phyloP scores from a whole-genome alignment of 2,329 filamentous ascomycete genomes.

The Elsinoe arachidis region DNA sequence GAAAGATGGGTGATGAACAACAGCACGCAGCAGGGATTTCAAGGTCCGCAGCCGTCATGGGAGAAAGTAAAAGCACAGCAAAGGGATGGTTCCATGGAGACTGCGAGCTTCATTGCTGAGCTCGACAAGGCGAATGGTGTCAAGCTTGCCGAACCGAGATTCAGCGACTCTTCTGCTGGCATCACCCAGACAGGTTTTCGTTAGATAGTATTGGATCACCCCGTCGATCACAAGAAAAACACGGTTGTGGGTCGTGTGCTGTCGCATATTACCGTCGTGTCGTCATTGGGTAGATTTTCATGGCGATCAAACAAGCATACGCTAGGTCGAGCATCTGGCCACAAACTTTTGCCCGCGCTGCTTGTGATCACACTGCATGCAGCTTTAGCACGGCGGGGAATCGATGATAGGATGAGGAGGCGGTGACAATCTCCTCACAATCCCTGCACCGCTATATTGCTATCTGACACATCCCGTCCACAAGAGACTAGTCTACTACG shows the following conservation, averaged over 20 bases:
- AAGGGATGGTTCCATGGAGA: too few relatives aligned
- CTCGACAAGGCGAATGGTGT: too few relatives aligned
- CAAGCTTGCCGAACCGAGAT: not conserved
- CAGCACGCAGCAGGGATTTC: too few relatives aligned
- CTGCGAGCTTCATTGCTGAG: too few relatives aligned
- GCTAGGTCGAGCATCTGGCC: slow-evolving; percentile 1
- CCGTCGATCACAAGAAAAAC: not conserved
- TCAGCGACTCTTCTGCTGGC: not conserved
- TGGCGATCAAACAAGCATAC: slow-evolving; percentile 9
- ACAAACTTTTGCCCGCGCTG: not conserved
- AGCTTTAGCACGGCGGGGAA: slow-evolving; percentile 4
- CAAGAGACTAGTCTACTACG: not conserved
- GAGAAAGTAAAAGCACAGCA: too few relatives aligned
- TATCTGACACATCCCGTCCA: not conserved
- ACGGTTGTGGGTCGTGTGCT: slow-evolving; percentile 4
- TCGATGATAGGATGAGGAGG: not conserved
- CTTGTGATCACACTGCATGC: not conserved
- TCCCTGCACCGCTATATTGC: not conserved
- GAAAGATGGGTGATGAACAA: too few relatives aligned
- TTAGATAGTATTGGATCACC: not conserved
- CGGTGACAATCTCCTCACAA: not conserved
- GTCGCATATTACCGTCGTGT: slow-evolving; percentile 7
- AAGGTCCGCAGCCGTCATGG: too few relatives aligned
- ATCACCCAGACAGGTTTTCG: too few relatives aligned
- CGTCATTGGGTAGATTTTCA: not conserved